Evolutionary conservation across 192 early-diverging fungal genomes (phyloP).

Genomic region (Phycomyces nitens): DNA sequence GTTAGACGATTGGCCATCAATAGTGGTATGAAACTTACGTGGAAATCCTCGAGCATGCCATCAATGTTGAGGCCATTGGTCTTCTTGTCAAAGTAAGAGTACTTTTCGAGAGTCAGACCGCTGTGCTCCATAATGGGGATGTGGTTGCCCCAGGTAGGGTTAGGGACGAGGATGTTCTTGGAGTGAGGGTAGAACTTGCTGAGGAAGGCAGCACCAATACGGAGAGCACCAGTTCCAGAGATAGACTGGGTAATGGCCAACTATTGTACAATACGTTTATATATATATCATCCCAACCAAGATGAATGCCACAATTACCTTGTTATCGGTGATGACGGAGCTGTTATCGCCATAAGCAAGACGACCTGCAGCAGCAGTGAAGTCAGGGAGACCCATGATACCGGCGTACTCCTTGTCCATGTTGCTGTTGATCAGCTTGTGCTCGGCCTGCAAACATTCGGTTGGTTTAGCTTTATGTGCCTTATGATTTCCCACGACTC

Average conservation of each 20-base stretch:
- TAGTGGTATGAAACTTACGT: conserved; percentile 44
- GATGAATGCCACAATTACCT: conserved; percentile 37
- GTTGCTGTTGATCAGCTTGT: conserved; percentile 55
- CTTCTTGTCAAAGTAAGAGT: conserved; percentile 92
- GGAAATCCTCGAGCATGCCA: conserved; percentile 89
- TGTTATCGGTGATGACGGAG: conserved; percentile 59
- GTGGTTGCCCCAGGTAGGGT: conserved; percentile 98
- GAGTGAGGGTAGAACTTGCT: conserved; percentile 70
- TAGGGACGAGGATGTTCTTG: conserved; percentile 89
- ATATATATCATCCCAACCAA: background rate
- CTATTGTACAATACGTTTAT: conserved; percentile 22
- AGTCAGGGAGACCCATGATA: conserved; percentile 87
- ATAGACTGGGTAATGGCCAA: conserved; percentile 90
- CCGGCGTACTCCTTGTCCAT: conserved; percentile 97
- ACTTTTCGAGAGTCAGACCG: conserved; percentile 80
- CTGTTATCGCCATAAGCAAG: conserved; percentile 84
- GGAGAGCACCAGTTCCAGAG: conserved; percentile 96
- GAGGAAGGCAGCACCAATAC: conserved; percentile 90
- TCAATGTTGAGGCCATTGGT: conserved; percentile 92
- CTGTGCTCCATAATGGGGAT: conserved; percentile 88
- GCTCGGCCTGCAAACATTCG: conserved; percentile 73
- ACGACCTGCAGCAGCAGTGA: conserved; percentile 76
- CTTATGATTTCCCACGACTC: too few relatives aligned
- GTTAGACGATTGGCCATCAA: background rate
- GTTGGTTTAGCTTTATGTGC: too few relatives aligned